Base-by-base conservation (phyloP, 179 eudicot species). In the Corrigiola litoralis region DNA sequence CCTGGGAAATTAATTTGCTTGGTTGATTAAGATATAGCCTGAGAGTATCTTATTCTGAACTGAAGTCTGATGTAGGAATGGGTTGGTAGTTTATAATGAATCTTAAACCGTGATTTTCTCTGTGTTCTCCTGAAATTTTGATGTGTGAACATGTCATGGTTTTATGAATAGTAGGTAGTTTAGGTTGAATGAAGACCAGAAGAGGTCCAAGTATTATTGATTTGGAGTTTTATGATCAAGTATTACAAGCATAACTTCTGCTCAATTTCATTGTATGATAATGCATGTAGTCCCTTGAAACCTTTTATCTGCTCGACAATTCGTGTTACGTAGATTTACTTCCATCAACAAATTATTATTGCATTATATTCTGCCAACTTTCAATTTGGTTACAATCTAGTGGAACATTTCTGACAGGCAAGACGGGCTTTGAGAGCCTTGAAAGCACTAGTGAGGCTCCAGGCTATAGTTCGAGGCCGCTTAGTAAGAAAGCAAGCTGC, bases 401-500 rank as follows among this genome's bases (percentile, higher is more conserved):
- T 42, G 27, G 5, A 34, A 27, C 24, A 24, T 20, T 57, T 21
- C 18, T 65, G 68, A 32, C 62, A 92, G 97, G 97, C 99, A 34
- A 86, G 75, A 58, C 79, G 81, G 27, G 99, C 99, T 23, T 78
- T 92, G 55, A 80, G 94, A 70, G 98, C 98, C 6, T 69, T 92
- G 66, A 92, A 79, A 72, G 82, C 97, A 17, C 69, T 92, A 20
- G 98, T 92, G 40, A 82, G 87, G 72, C 80, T 90, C 8, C 98
- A 92, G 67, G 98, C 98, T 1, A 77, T 94, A 49, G 89, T 94
- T 53, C 85, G 99, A 12, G 99, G 99, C 0, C 68, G 99, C 40
- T 79, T 79, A 25, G 97, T 94, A 6, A 75, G 99, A 56, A 90
- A 90, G 74, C 92, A 86, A 72, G 99, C 99, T 20, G 99, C 79